Conservation (phyloP, 2,329 filamentous ascomycete genomes). For the Trichoderma asperellum region DNA sequence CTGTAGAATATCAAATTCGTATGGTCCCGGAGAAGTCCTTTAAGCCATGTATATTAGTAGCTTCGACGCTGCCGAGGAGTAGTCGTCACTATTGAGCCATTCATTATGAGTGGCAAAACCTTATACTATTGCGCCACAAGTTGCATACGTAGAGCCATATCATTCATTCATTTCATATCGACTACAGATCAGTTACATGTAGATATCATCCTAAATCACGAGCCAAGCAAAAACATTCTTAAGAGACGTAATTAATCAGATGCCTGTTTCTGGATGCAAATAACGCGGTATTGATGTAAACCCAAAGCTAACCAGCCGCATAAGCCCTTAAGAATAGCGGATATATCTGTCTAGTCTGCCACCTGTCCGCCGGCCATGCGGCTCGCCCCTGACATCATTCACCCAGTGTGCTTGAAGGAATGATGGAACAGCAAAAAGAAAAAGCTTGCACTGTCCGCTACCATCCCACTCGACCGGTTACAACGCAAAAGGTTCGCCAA, state of each 20-base stretch:
- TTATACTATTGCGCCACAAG: background rate
- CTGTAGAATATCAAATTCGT: background rate
- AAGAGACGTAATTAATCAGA: slow-evolving; percentile 29
- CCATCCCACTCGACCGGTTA: slow-evolving; percentile 24
- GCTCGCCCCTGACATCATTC: slow-evolving; percentile 36
- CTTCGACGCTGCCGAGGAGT: background rate
- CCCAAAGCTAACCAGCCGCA: slow-evolving; percentile 46
- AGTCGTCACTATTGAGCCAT: background rate
- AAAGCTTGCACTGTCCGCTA: slow-evolving; percentile 6
- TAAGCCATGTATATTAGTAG: background rate
- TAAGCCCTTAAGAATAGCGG: slow-evolving; percentile 44
- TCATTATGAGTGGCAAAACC: background rate
- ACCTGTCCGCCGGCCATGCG: slow-evolving; percentile 36
- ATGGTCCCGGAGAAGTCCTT: background rate
- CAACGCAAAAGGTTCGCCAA: slow-evolving; percentile 33
- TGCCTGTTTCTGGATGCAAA: slow-evolving; percentile 35
- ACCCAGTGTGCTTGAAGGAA: slow-evolving; percentile 31
- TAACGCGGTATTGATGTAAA: slow-evolving; percentile 43
- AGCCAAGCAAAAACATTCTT: slow-evolving; percentile 5
- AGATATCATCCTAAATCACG: background rate
- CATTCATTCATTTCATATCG: background rate
- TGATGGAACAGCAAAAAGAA: slow-evolving; percentile 11
- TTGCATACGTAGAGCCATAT: background rate
- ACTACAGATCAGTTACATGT: background rate
- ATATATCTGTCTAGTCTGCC: slow-evolving; percentile 45